A percentile compares a stretch with the other conserved stretches of the same genome.
Evolutionary conservation across 1,284 basidiomycete species (phyloP).

Genomic region (Pascua sp.): DNA sequence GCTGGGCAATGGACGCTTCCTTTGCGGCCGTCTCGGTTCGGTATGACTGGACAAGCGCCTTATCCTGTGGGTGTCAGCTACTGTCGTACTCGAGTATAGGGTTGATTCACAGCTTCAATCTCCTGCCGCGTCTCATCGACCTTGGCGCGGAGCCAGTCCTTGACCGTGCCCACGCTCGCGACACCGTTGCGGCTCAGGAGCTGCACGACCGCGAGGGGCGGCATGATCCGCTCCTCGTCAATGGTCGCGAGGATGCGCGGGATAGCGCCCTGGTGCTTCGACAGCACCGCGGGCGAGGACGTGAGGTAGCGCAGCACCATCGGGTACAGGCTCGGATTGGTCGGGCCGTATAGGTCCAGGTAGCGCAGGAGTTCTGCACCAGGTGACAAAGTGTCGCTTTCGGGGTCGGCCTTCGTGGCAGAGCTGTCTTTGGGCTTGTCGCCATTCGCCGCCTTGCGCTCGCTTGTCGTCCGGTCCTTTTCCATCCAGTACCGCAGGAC

Average conservation of each 20-base stretch:
- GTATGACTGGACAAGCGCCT: slow-evolving; percentile 78
- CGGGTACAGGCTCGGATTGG: slow-evolving; percentile 73
- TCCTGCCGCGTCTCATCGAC: slow-evolving; percentile 71
- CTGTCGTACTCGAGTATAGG: background rate
- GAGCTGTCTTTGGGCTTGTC: background rate
- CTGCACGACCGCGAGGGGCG: slow-evolving; percentile 83
- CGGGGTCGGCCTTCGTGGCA: background rate
- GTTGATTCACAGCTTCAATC: slow-evolving; percentile 65
- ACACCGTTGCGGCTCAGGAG: slow-evolving; percentile 79
- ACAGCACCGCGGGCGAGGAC: slow-evolving; percentile 65
- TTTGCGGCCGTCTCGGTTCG: slow-evolving; percentile 77
- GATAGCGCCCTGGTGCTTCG: slow-evolving; percentile 68
- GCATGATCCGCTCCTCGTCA: slow-evolving; percentile 74
- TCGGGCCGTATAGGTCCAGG: slow-evolving; percentile 68
- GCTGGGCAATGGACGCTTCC: slow-evolving; percentile 71
- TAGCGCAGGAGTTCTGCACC: slow-evolving; percentile 67
- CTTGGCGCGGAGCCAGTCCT: slow-evolving; percentile 77
- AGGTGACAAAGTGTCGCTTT: background rate
- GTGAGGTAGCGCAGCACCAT: slow-evolving; percentile 88
- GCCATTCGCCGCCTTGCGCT: slow-evolving; percentile 26
- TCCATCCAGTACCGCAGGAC: slow-evolving; percentile 89
- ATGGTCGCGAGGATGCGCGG: slow-evolving; percentile 68
- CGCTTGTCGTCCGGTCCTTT: slow-evolving; percentile 44
- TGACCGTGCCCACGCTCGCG: slow-evolving; percentile 83
- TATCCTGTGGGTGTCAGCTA: slow-evolving; percentile 59